phyloP scores from a whole-genome alignment of 352 stramenopile species.

The Phytophthora syringae region DNA sequence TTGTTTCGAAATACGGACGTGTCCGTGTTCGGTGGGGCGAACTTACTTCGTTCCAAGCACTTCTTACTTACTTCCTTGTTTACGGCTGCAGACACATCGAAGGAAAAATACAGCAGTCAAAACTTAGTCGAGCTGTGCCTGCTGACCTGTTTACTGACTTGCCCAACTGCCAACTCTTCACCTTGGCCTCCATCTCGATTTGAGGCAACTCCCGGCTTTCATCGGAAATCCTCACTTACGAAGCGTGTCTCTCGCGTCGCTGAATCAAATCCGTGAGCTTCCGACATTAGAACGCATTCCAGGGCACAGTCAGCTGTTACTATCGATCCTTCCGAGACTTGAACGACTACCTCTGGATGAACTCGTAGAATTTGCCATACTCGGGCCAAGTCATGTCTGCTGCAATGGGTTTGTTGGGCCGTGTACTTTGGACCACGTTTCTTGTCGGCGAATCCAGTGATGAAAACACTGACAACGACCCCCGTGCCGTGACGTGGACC shows the following conservation, averaged over 20 bases:
- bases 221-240: slow-evolving; percentile 20
- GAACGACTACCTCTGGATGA: slow-evolving; percentile 17
- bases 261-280: slow-evolving; percentile 15
- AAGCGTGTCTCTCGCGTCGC: slow-evolving; percentile 20
- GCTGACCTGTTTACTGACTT: slow-evolving; percentile 24
- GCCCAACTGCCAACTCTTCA: slow-evolving; percentile 21
- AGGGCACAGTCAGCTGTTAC: slow-evolving; percentile 10
- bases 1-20: slow-evolving; percentile 3
- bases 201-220: slow-evolving; percentile 15
- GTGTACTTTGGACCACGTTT: slow-evolving; percentile 22
- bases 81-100: slow-evolving; percentile 23
- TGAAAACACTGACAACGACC: not conserved
- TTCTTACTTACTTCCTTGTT: too few species aligned
- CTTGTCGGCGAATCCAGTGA: slow-evolving; percentile 5
- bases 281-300: slow-evolving; percentile 20
- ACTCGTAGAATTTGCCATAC: slow-evolving; percentile 22
- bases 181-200: slow-evolving; percentile 17
- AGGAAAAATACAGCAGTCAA: slow-evolving; percentile 17
- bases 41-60: slow-evolving; percentile 24
- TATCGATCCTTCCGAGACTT: slow-evolving; percentile 18
- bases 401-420: slow-evolving; percentile 20
- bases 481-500: too few species aligned
- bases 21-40: slow-evolving; percentile 10
- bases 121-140: slow-evolving; percentile 24
- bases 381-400: slow-evolving; percentile 19